Conservation (phyloP, 2,329 filamentous ascomycete species). For the Juglanconis juglandina region DNA sequence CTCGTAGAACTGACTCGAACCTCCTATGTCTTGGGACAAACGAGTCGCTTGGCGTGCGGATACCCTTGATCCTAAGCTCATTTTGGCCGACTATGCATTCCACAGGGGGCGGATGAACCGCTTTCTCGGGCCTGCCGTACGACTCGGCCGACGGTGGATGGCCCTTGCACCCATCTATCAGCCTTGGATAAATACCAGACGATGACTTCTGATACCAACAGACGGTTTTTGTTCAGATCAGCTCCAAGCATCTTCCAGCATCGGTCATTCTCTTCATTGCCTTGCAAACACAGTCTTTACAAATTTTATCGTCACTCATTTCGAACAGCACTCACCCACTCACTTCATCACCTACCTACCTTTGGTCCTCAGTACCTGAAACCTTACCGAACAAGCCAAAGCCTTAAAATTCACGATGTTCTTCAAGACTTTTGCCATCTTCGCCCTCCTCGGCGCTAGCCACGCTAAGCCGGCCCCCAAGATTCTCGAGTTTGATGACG, state of each 20-base stretch:
- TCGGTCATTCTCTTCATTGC: background rate
- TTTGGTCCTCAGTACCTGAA: too few species aligned
- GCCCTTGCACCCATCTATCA: background rate
- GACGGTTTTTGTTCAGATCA: background rate
- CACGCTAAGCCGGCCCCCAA: conserved; percentile 8
- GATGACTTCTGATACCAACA: background rate
- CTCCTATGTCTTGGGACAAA: background rate
- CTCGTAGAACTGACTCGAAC: background rate
- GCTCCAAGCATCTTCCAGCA: background rate
- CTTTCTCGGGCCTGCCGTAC: background rate
- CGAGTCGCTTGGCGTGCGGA: background rate
- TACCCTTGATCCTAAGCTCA: background rate
- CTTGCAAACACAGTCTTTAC: background rate
- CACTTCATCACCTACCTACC: background rate
- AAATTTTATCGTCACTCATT: background rate
- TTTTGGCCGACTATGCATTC: background rate
- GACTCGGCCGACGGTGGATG: background rate
- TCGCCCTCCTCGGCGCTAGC: conserved; percentile 9
- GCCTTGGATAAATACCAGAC: background rate
- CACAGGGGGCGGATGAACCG: background rate
- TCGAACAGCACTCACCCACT: background rate
- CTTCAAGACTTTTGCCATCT: background rate
- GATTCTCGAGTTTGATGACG: conserved; percentile 20
- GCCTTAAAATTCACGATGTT: background rate
- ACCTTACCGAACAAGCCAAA: too few species aligned